Percentiles rank a stretch among this genome's conserved stretches.
phyloP scores from a whole-genome alignment of 306 rosid genomes.

The Potentilla sterilis region DNA sequence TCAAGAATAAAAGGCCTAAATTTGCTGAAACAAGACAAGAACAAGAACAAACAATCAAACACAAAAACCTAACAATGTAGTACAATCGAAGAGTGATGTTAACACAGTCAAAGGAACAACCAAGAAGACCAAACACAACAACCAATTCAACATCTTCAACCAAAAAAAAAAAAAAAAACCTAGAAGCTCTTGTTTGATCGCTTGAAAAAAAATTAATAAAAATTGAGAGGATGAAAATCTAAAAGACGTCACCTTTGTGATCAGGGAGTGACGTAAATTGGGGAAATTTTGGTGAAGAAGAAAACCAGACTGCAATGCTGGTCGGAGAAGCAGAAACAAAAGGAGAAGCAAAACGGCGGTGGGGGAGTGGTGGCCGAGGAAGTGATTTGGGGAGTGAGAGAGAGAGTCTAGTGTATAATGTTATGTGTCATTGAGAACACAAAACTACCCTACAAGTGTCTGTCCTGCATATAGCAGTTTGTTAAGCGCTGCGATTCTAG shows the following conservation, averaged over 20 bases:
- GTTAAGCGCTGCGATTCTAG: background rate
- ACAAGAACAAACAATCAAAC: background rate
- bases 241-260: slow-evolving; percentile 9
- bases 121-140: background rate
- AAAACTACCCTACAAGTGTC: background rate
- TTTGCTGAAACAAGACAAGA: background rate
- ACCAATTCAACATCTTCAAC: background rate
- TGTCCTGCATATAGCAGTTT: background rate
- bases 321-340: background rate
- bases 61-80: slow-evolving; percentile 5
- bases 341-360: background rate
- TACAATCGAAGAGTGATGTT: background rate
- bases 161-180: background rate
- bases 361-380: background rate
- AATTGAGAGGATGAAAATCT: background rate
- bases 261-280: background rate
- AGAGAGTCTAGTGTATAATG: background rate
- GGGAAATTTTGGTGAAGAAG: background rate
- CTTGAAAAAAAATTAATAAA: background rate
- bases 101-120: background rate
- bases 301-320: background rate
- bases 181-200: background rate
- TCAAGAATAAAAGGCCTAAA: background rate
- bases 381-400: background rate
- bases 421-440: background rate